These are phyloP conservation scores for Hypholoma fasciculare DNA, from an alignment of 768 basidiomycete species.

Conservation along the genomic window DNA sequence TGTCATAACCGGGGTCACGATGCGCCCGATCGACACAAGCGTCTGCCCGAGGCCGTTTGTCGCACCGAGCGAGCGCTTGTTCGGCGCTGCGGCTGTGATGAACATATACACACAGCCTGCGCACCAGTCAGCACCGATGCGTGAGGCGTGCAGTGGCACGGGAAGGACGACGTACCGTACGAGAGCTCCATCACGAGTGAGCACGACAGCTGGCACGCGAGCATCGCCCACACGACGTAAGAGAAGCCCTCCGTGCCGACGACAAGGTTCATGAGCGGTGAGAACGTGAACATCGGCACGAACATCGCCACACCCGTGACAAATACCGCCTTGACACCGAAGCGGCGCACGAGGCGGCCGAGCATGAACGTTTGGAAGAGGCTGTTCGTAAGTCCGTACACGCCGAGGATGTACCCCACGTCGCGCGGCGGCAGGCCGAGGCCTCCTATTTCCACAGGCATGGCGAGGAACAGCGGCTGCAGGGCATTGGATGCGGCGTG, in stretches of 20 bases:
- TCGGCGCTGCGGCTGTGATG: constrained; percentile 54
- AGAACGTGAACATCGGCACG: constrained; percentile 44
- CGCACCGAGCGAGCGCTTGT: constrained; percentile 52
- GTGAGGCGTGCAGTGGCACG: too few species aligned
- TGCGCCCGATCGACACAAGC: constrained; percentile 24
- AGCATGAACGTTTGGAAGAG: constrained; percentile 56
- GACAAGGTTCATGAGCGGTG: constrained; percentile 50
- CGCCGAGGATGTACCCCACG: constrained; percentile 56
- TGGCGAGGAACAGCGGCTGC: constrained; percentile 57
- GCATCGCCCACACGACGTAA: constrained; percentile 26
- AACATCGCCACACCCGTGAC: constrained; percentile 38
- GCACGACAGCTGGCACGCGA: constrained; percentile 26
- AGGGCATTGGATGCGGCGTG: constrained; percentile 31
- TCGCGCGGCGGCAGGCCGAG: constrained; percentile 51
- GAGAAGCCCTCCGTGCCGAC: constrained; percentile 30
- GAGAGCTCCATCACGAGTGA: constrained; percentile 30
- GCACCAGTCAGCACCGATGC: neutral
- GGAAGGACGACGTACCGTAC: constrained; percentile 26
- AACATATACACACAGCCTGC: constrained; percentile 40
- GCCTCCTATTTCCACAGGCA: constrained; percentile 55
- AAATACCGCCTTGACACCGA: constrained; percentile 57
- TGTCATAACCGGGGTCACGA: constrained; percentile 18
- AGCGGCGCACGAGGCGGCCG: constrained; percentile 47
- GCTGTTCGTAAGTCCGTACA: constrained; percentile 53
- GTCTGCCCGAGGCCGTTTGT: constrained; percentile 49